phyloP scores from a whole-genome alignment of 2,329 filamentous ascomycete genomes.

The Fusarium illudens region DNA sequence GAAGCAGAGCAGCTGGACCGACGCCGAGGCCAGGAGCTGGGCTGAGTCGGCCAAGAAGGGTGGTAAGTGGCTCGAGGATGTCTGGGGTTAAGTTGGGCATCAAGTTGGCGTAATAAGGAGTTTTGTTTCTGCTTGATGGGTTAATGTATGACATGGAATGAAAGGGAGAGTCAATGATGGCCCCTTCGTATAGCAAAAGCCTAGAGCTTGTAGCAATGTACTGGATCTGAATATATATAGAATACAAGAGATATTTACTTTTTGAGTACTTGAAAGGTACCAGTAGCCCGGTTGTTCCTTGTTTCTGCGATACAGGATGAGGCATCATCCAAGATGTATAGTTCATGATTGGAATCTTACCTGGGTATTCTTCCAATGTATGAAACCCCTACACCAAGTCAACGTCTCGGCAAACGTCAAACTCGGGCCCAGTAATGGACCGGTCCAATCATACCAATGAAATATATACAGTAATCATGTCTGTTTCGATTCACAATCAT shows the following conservation, averaged over 20 bases:
- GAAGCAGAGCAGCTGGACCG: constrained; percentile 48
- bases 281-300: too few species aligned
- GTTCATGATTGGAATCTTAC: too few species aligned
- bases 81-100: constrained; percentile 55
- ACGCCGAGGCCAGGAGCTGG: constrained; percentile 55
- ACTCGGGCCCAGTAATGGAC: too few species aligned
- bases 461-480: too few species aligned
- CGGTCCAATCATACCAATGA: too few species aligned
- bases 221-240: neutral
- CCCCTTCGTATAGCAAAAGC: neutral
- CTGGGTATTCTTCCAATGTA: too few species aligned
- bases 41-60: constrained; percentile 56
- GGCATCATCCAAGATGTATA: too few species aligned
- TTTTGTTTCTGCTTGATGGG: neutral
- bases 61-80: constrained; percentile 63
- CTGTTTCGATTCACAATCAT: too few species aligned
- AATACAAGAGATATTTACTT: neutral
- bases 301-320: too few species aligned
- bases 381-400: too few species aligned
- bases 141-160: neutral
- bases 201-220: neutral
- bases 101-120: neutral
- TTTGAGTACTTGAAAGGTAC: too few species aligned
- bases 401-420: too few species aligned
- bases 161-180: neutral